Evolutionary conservation across 306 rosid species (phyloP).

Genomic region (Dalbergia oliveri): DNA sequence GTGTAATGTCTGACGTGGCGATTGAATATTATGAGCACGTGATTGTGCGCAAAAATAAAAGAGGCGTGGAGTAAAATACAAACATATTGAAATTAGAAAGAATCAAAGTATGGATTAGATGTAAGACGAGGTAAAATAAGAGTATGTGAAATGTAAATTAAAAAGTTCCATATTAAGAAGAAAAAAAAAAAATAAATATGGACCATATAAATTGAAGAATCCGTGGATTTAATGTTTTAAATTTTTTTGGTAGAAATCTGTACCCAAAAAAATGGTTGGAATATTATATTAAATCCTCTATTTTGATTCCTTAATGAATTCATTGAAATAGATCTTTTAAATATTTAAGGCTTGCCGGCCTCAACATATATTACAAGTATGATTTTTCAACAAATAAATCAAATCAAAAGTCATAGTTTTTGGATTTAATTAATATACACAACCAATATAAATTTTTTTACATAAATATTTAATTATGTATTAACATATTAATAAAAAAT

Average conservation of each 20-base stretch:
- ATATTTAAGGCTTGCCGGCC: too few species aligned
- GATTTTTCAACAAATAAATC: too few species aligned
- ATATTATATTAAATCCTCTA: background rate
- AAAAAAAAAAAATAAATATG: too few species aligned
- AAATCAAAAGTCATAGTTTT: too few species aligned
- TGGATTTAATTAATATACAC: too few species aligned
- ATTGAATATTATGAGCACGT: constrained; percentile 2
- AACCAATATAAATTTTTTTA: too few species aligned
- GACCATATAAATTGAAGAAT: background rate
- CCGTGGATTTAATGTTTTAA: too few species aligned
- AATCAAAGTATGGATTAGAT: background rate
- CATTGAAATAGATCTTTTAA: background rate
- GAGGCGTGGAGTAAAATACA: background rate
- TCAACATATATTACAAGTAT: too few species aligned
- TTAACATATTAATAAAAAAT: too few species aligned
- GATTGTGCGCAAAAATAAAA: background rate
- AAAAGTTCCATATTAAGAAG: background rate
- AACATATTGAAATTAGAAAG: background rate
- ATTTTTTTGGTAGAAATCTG: too few species aligned
- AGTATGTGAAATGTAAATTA: too few species aligned
- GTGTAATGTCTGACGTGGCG: constrained; percentile 51
- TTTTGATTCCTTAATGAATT: background rate
- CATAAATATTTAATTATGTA: too few species aligned
- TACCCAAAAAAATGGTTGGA: background rate
- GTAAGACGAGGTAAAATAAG: background rate